A percentile compares a stretch with the other conserved stretches of the same genome.
Conservation (phyloP, 192 early-diverging fungal genomes). For the Podila epigama region DNA sequence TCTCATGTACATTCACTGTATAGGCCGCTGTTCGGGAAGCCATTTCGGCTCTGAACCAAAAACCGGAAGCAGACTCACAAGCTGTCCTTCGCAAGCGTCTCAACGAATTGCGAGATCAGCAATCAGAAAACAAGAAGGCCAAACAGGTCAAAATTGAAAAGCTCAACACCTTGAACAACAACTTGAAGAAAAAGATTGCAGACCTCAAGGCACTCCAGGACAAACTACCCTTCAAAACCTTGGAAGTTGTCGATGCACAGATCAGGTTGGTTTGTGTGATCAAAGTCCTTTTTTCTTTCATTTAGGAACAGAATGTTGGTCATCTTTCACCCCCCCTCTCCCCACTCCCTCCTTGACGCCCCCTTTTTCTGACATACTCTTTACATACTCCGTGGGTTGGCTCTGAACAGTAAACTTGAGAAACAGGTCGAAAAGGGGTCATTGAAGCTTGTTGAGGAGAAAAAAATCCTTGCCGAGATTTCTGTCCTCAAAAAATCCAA, state of each 20-base stretch:
- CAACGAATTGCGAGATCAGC: conserved; percentile 71
- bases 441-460: conserved; percentile 84
- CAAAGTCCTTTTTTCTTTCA: no score
- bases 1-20: no score
- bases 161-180: conserved; percentile 68
- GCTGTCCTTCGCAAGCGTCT: conserved; percentile 55
- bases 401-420: conserved; percentile 75
- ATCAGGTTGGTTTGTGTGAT: conserved; percentile 59
- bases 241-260: conserved; percentile 73
- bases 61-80: not conserved
- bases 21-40: conserved; percentile 4
- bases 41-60: not conserved
- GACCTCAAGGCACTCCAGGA: conserved; percentile 75
- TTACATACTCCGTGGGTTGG: not conserved
- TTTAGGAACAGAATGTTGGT: no score
- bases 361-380: not conserved
- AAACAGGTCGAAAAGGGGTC: conserved; percentile 74
- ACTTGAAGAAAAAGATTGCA: conserved; percentile 69
- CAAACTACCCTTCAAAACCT: conserved; percentile 77
- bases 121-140: conserved; percentile 66
- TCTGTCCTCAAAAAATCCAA: conserved; percentile 70
- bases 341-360: not conserved
- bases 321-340: not conserved
- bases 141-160: conserved; percentile 71
- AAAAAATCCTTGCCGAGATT: conserved; percentile 79